Evolutionary conservation across 2,329 filamentous ascomycete species (phyloP).

Genomic region (Cordyceps cicadae): DNA sequence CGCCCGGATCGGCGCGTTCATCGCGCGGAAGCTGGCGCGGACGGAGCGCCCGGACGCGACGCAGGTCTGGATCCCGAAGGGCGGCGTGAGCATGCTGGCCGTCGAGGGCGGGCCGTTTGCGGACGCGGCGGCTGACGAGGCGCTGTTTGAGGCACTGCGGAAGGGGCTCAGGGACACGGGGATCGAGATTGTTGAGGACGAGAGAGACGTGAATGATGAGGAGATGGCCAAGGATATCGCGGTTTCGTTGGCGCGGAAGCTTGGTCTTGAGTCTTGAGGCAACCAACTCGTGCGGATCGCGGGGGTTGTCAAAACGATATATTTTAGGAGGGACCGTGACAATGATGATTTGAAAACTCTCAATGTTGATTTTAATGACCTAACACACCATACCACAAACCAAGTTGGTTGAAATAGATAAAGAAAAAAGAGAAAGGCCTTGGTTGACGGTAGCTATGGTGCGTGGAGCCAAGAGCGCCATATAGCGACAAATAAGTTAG

Average conservation of each 20-base stretch:
- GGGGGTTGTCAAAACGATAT: background rate
- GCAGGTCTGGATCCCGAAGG: slow-evolving; percentile 50
- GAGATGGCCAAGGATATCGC: slow-evolving; percentile 41
- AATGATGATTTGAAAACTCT: background rate
- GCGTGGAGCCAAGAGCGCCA: background rate
- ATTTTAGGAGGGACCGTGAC: background rate
- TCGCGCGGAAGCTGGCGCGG: slow-evolving; percentile 43
- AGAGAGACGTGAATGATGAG: slow-evolving; percentile 45
- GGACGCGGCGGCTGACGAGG: slow-evolving; percentile 33
- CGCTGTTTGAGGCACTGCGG: slow-evolving; percentile 45
- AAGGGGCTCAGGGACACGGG: slow-evolving; percentile 38
- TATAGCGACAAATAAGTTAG: slow-evolving; percentile 4
- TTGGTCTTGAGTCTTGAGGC: slow-evolving; percentile 15
- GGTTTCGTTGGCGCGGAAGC: slow-evolving; percentile 27
- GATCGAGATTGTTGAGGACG: slow-evolving; percentile 41
- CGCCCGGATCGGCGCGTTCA: slow-evolving; percentile 43
- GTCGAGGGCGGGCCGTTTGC: slow-evolving; percentile 46
- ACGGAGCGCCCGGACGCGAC: slow-evolving; percentile 33
- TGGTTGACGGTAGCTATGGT: background rate
- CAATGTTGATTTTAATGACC: too few species aligned
- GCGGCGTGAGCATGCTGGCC: slow-evolving; percentile 54
- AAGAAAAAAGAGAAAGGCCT: too few species aligned
- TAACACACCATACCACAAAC: too few species aligned
- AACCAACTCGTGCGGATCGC: background rate
- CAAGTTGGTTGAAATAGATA: too few species aligned